Percentiles rank a stretch among this genome's conserved stretches.
phyloP scores from a whole-genome alignment of 805 yeast genomes.

The Nakazawaea populi region DNA sequence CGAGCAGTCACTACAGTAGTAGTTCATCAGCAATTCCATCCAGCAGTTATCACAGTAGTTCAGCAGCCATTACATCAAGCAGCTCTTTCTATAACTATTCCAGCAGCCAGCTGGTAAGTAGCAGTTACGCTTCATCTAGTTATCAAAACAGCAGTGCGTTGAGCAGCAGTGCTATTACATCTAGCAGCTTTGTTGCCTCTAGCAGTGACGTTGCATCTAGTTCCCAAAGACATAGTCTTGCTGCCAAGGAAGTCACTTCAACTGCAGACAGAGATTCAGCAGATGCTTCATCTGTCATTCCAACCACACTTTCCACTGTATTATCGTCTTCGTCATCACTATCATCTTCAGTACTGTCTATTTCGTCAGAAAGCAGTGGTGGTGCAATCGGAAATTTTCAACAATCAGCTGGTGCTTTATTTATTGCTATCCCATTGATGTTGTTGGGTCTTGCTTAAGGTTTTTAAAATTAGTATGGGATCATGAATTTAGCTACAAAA shows the following conservation, averaged over 20 bases:
- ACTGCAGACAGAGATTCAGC: neutral
- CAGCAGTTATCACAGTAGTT: neutral
- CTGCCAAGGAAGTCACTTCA: neutral
- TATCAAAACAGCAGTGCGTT: too few relatives aligned
- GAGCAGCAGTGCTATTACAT: neutral
- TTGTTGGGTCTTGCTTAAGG: neutral
- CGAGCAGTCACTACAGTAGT: neutral
- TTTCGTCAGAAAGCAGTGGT: neutral
- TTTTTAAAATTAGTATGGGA: neutral
- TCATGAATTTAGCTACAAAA: too few relatives aligned
- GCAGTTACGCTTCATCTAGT: too few relatives aligned
- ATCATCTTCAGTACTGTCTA: neutral
- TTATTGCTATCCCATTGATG: neutral
- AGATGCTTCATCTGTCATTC: neutral
- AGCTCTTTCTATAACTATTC: neutral
- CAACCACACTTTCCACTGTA: neutral
- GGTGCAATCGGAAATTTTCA: neutral
- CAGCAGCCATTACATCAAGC: neutral
- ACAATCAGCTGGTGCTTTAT: neutral
- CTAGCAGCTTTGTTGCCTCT: neutral
- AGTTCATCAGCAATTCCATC: neutral
- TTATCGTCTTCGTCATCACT: neutral
- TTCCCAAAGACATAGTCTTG: neutral
- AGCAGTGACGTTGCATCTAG: neutral
- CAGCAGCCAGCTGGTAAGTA: too few relatives aligned